Evolutionary conservation across 768 basidiomycete species (phyloP).

Genomic region (Chalciporus piperatus): DNA sequence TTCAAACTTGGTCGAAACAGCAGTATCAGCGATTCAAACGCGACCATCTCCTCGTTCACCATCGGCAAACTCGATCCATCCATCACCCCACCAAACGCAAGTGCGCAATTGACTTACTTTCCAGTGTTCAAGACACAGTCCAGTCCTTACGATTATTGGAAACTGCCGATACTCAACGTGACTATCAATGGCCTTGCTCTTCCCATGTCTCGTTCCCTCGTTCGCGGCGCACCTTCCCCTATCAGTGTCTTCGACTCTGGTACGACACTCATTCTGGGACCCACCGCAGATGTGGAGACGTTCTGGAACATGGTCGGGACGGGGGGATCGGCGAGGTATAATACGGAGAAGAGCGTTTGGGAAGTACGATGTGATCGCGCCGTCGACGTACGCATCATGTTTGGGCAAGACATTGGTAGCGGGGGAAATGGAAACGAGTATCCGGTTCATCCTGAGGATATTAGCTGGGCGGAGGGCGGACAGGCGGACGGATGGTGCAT

Average conservation of each 20-base stretch:
- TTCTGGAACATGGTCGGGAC: slow-evolving; percentile 49
- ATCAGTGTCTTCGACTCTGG: slow-evolving; percentile 66
- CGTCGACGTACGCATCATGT: slow-evolving; percentile 43
- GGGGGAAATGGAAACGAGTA: slow-evolving; percentile 32
- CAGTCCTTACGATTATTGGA: slow-evolving; percentile 54
- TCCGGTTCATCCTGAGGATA: slow-evolving; percentile 48
- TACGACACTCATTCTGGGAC: slow-evolving; percentile 55
- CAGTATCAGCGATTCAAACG: slow-evolving; percentile 14
- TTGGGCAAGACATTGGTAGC: slow-evolving; percentile 39
- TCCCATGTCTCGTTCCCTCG: slow-evolving; percentile 43
- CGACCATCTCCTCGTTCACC: slow-evolving; percentile 45
- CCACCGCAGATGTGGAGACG: slow-evolving; percentile 47
- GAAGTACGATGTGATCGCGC: slow-evolving; percentile 49
- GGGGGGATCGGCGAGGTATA: slow-evolving; percentile 37
- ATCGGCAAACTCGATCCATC: slow-evolving; percentile 46
- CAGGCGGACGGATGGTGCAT: slow-evolving; percentile 48
- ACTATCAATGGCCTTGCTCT: slow-evolving; percentile 43
- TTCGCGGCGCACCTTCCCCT: slow-evolving; percentile 38
- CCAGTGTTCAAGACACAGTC: slow-evolving; percentile 38
- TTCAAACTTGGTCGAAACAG: slow-evolving; percentile 43
- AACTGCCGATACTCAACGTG: slow-evolving; percentile 45
- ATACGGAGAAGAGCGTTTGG: slow-evolving; percentile 40
- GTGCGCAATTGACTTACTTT: slow-evolving; percentile 33
- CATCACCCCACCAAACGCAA: slow-evolving; percentile 24
- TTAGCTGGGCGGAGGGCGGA: slow-evolving; percentile 47